Evolutionary conservation across 2,329 filamentous ascomycete species (phyloP), one percentile per base, ranked within the genome.

Genomic region (Beauveria asiatica): DNA sequence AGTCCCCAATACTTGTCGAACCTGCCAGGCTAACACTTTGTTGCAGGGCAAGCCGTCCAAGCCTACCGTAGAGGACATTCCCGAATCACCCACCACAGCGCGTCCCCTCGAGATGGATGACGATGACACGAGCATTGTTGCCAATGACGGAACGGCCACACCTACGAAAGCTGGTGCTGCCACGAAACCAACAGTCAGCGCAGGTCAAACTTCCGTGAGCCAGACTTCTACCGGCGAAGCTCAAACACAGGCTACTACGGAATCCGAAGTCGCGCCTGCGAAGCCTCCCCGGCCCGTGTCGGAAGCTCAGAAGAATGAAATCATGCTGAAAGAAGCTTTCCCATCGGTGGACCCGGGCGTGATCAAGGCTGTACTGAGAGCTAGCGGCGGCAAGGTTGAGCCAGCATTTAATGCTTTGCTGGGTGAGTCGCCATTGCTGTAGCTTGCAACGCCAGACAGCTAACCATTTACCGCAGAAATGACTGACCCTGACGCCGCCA

Each of bases 401-500:
- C 89, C 91, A 37, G 93, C 94, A 16, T 99, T 99, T 76, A 94
- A 97, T 75, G 94, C 94, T 41, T 81, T 99, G 48, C 81, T 99
- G 49, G 89, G 90, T 90, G 79, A 63, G 81, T 62, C 25, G 11
- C 13, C 17, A 25, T 13, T 9, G 19, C 5, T 3, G 3, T 7
- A 46, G 13, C 16, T 44, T 39, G 9, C 17, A 13, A 52, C 23
- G 16, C 17, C 23, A 11, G 23, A 21, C 21, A 13, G 33, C 46
- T 51, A 46, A 48, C 53, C 8, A 17, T 23, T 7, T 37, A 57
- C 63, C n/a, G n/a, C 25, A 88, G 87, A 87, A 67, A 90, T 91
- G 88, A 90, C 88, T 63, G 89, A 92, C 69, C 89, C 89, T 7
- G 87, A 88, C 70, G 87, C 88, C 8, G 78, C 75, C 33, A 76